phyloP scores from a whole-genome alignment of 1,139 yeast genomes.

The Suhomyces terraborum region DNA sequence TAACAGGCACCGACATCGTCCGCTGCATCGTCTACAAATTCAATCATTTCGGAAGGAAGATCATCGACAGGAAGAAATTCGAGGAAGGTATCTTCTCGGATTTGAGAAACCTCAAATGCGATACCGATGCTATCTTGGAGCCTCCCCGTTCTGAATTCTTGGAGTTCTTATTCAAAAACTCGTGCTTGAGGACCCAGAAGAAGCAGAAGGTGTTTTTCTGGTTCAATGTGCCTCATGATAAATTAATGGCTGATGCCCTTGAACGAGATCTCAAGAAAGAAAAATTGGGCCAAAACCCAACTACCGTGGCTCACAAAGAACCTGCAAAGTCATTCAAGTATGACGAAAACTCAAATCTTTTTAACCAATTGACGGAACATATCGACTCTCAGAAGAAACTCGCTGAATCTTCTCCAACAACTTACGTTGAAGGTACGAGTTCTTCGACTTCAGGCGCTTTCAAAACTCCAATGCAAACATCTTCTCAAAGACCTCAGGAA shows the following conservation, averaged over 20 bases:
- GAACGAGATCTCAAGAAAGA: constrained; percentile 92
- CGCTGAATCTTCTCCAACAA: constrained; percentile 12
- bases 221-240: constrained; percentile 95
- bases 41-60: constrained; percentile 85
- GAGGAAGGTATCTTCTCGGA: constrained; percentile 97
- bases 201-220: constrained; percentile 96
- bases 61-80: constrained; percentile 85
- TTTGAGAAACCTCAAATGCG: constrained; percentile 81
- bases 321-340: constrained; percentile 66
- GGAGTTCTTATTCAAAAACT: constrained; percentile 80
- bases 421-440: constrained; percentile 4
- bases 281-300: constrained; percentile 52
- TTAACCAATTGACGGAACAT: constrained; percentile 52
- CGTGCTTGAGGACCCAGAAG: constrained; percentile 90
- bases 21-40: constrained; percentile 87
- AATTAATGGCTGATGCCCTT: constrained; percentile 87
- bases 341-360: constrained; percentile 49
- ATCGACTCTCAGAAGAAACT: constrained; percentile 37
- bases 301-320: constrained; percentile 60
- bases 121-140: constrained; percentile 85
- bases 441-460: background rate
- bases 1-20: constrained; percentile 96
- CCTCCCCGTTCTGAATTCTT: constrained; percentile 85
- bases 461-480: background rate
- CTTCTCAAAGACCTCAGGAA: constrained; percentile 1